Conservation (phyloP, 495 filamentous ascomycete genomes). For the Aspergillus biplanus region DNA sequence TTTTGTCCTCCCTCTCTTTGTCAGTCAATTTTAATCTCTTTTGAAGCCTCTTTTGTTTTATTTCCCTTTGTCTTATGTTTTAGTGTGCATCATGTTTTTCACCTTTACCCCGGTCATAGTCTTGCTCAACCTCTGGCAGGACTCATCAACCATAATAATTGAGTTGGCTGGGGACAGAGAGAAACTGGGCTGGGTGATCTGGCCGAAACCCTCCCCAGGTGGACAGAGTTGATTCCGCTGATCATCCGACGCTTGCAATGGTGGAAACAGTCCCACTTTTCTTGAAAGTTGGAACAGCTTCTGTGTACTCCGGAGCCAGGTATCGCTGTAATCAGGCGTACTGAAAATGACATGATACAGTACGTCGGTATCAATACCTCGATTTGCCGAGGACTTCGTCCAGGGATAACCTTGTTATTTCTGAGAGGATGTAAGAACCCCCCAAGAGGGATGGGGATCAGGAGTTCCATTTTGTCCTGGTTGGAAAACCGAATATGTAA, state of each 20-base stretch:
- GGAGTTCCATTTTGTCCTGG: too few species aligned
- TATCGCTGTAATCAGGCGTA: constrained; percentile 12
- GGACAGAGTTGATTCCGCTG: constrained; percentile 20
- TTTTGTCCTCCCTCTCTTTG: too few species aligned
- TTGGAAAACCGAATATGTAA: too few species aligned
- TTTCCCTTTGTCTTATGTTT: not conserved
- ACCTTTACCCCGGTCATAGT: not conserved
- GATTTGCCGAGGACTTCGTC: not conserved
- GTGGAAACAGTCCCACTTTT: constrained; percentile 21
- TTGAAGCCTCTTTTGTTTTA: not conserved
- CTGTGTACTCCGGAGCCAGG: not conserved
- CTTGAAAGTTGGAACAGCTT: constrained; percentile 1
- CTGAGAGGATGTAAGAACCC: not conserved
- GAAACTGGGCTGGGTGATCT: constrained; percentile 13
- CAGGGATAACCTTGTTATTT: not conserved
- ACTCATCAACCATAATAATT: not conserved
- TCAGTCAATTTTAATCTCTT: too few species aligned
- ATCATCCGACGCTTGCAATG: constrained; percentile 30
- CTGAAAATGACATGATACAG: not conserved
- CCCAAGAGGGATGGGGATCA: too few species aligned
- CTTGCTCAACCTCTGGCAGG: too few species aligned
- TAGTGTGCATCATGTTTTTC: not conserved
- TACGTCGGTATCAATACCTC: not conserved
- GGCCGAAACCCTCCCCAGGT: constrained; percentile 20
- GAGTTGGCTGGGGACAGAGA: not conserved